Conservation (phyloP, 768 basidiomycete species). For the Amanita pallidorosea region DNA sequence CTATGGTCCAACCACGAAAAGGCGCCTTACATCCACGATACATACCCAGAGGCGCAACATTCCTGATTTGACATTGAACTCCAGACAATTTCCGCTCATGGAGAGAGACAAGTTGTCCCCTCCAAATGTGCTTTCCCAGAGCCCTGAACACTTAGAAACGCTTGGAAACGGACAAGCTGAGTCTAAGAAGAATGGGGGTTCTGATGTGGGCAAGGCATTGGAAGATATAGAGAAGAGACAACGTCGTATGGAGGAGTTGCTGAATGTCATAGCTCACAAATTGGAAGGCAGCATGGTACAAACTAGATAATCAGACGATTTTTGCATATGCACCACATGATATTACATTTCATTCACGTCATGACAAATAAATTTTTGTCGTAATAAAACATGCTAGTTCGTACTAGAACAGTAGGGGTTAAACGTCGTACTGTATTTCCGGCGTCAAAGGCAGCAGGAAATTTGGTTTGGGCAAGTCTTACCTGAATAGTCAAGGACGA, state of each 20-base stretch:
- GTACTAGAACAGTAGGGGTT: not conserved
- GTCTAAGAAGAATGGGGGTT: slow-evolving; percentile 3
- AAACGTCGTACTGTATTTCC: not conserved
- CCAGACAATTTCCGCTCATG: not conserved
- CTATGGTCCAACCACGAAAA: slow-evolving; percentile 33
- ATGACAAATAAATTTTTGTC: not conserved
- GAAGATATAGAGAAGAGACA: slow-evolving; percentile 31
- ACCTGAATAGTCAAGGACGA: slow-evolving; percentile 35
- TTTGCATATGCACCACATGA: not conserved
- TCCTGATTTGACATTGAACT: slow-evolving; percentile 8
- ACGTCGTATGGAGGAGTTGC: slow-evolving; percentile 32
- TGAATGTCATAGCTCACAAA: slow-evolving; percentile 24
- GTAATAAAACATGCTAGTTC: not conserved
- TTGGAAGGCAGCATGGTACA: slow-evolving; percentile 7
- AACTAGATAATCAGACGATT: not conserved
- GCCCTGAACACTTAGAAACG: slow-evolving; percentile 8
- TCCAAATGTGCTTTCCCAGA: slow-evolving; percentile 9
- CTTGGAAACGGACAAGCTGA: slow-evolving; percentile 1
- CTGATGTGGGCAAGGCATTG: not conserved
- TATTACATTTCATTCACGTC: not conserved
- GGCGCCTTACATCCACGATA: slow-evolving; percentile 28
- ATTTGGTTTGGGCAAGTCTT: not conserved
- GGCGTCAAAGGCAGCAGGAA: not conserved
- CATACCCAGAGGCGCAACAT: slow-evolving; percentile 7
- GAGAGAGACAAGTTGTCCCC: not conserved